These are phyloP conservation scores for Heimioporus sp. DNA, from an alignment of 768 basidiomycete genomes.

Conservation along the genomic window DNA sequence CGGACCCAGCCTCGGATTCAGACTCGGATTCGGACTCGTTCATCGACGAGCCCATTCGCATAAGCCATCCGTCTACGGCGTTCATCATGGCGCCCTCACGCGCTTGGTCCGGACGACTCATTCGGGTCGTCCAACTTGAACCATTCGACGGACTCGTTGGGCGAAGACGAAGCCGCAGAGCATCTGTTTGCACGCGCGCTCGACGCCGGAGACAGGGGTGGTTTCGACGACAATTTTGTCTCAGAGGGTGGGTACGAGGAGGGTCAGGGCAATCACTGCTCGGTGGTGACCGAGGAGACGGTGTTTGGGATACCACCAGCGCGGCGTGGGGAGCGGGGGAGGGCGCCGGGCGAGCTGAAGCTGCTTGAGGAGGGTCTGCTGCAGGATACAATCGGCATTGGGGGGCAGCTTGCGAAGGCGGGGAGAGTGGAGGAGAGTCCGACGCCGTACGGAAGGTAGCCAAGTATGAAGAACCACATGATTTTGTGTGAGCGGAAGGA, in stretches of 20 bases:
- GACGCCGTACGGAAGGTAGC: conserved; percentile 43
- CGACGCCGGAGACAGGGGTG: conserved; percentile 35
- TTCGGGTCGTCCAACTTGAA: conserved; percentile 53
- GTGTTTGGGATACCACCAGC: conserved; percentile 67
- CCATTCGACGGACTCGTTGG: conserved; percentile 56
- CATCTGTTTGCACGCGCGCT: conserved; percentile 57
- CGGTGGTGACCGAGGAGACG: conserved; percentile 53
- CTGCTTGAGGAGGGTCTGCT: conserved; percentile 64
- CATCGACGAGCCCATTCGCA: conserved; percentile 51
- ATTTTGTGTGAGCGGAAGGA: conserved; percentile 24
- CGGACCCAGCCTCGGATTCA: too few relatives aligned
- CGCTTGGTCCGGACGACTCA: conserved; percentile 32
- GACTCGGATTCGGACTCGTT: conserved; percentile 64
- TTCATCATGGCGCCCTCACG: conserved; percentile 60
- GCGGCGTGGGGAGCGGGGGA: conserved; percentile 35
- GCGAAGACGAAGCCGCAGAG: conserved; percentile 42
- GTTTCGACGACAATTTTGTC: conserved; percentile 52
- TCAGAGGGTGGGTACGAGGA: conserved; percentile 38
- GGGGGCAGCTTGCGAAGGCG: conserved; percentile 46
- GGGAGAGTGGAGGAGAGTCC: conserved; percentile 64
- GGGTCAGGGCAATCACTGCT: conserved; percentile 12
- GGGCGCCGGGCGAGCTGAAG: conserved; percentile 36
- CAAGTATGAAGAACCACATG: conserved; percentile 12
- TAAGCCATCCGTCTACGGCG: conserved; percentile 65
- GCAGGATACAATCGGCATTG: conserved; percentile 63